Evolutionary conservation across 108 stramenopile species (phyloP).

Genomic region (Epithemia pelagica): DNA sequence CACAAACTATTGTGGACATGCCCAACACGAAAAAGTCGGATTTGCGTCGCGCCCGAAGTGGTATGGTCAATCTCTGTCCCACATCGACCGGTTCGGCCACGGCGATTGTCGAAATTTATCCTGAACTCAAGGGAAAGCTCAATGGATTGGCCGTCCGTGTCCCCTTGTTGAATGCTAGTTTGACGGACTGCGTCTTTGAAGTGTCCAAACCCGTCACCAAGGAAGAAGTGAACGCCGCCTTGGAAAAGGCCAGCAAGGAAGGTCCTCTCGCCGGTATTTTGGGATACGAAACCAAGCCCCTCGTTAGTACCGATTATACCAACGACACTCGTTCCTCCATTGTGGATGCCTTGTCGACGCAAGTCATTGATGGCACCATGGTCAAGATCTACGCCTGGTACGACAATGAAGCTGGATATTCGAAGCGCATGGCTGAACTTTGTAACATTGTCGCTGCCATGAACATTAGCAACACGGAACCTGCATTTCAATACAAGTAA

Average conservation of each 20-base stretch:
- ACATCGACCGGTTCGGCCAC: constrained; percentile 92
- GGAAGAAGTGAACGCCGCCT: constrained; percentile 84
- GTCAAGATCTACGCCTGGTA: constrained; percentile 82
- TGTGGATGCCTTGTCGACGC: constrained; percentile 86
- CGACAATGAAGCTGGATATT: constrained; percentile 64
- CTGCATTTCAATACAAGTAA: constrained; percentile 57
- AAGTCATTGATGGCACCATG: constrained; percentile 90
- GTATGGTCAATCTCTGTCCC: constrained; percentile 89
- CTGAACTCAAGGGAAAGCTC: constrained; percentile 91
- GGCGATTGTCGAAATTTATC: constrained; percentile 91
- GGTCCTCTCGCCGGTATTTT: constrained; percentile 84
- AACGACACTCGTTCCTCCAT: constrained; percentile 80
- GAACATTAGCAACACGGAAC: constrained; percentile 63
- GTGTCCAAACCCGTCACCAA: constrained; percentile 58
- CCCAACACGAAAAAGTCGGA: constrained; percentile 89
- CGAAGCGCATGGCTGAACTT: constrained; percentile 90
- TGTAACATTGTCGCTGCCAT: constrained; percentile 63
- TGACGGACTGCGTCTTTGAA: constrained; percentile 87
- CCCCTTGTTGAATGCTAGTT: constrained; percentile 80
- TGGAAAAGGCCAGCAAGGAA: constrained; percentile 67
- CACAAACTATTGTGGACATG: constrained; percentile 87
- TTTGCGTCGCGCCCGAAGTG: constrained; percentile 84
- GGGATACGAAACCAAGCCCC: constrained; percentile 79
- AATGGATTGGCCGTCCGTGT: constrained; percentile 92
- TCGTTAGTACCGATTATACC: constrained; percentile 90